These are phyloP conservation scores for Mycena sanguinolenta DNA, from an alignment of 768 basidiomycete species.

Conservation along the genomic window DNA sequence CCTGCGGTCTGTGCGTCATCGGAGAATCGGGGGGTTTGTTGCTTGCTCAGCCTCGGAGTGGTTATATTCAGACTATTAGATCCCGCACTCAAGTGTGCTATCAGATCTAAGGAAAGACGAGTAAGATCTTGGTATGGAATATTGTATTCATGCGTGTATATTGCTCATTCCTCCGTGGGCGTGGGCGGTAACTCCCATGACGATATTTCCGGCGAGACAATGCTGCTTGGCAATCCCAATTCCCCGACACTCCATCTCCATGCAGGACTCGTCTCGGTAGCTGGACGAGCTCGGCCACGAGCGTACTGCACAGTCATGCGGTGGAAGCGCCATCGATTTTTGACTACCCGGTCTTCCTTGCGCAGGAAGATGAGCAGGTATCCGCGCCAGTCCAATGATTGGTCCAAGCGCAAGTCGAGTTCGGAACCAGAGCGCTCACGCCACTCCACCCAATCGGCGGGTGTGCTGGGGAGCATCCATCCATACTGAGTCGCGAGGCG, in stretches of 20 bases:
- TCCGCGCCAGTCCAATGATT: constrained; percentile 28
- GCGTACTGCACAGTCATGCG: constrained; percentile 37
- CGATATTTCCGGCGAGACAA: constrained; percentile 15
- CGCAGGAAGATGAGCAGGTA: constrained; percentile 33
- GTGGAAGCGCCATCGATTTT: constrained; percentile 35
- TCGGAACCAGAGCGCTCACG: constrained; percentile 1
- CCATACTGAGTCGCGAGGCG: constrained; percentile 32
- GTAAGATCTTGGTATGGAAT: no score
- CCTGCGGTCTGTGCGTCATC: no score
- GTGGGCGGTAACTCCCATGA: constrained; percentile 15
- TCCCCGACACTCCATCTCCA: constrained; percentile 28
- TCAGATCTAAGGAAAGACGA: no score
- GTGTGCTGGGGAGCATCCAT: constrained; percentile 34
- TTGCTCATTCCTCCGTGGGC: no score
- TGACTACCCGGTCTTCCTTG: constrained; percentile 32
- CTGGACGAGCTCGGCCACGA: constrained; percentile 10
- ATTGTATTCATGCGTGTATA: background rate
- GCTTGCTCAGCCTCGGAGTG: no score
- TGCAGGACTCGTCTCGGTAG: constrained; percentile 3
- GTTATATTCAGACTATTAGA: no score
- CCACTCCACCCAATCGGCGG: constrained; percentile 31
- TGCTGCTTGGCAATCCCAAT: constrained; percentile 12
- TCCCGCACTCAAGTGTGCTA: no score
- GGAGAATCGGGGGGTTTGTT: no score
- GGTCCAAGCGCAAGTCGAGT: constrained; percentile 21